Evolutionary conservation across 305 asterid genomes (phyloP), one percentile per base, ranked within the genome.

Genomic region (Euphrasia arctica): DNA sequence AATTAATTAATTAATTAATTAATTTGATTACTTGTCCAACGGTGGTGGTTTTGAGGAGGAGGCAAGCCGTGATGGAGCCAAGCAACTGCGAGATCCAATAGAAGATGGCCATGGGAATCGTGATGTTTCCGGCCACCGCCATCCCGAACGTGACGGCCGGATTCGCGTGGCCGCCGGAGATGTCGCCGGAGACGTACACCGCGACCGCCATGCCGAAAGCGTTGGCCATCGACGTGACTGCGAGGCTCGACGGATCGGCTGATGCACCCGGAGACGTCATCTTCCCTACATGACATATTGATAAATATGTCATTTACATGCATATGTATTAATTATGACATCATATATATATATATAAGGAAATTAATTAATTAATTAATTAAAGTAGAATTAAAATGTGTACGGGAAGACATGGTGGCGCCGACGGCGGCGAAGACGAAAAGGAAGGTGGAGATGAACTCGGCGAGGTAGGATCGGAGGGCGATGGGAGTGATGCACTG

Each of bases 131-230:
- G 0, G 95, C 92, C 4, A 91, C 61, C 0, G 95, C 95, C 95
- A 82, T 86, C 2, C 83, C 95, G 13, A 91, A 86, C 0, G 98
- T 91, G 47, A 86, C 95, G 1, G 97, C 95, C 9, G 98, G 98
- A 54, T 89, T 91, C 43, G 83, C 93, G 13, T 91, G 98, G n/a
- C 97, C 97, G 2, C 97, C 98, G 14, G 97, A 91, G 14, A 87
- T 71, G 72, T 73, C 76, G 47, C 78, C 72, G 0, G 98, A 70
- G 28, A 85, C 50, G 70, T 77, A 91, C 3, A 91, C 95, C 0
- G 91, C 85, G 59, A 61, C 95, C 0, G 83, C 74, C 36, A 89
- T 59, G 2, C 87, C 77, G 49, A 91, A 87, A 10, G 96, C 89
- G 47, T 67, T 82, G 0, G 95, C 88, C 54, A 83, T 36, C 0